phyloP scores from a whole-genome alignment of 306 rosid genomes.

The Ammopiptanthus mongolicus region DNA sequence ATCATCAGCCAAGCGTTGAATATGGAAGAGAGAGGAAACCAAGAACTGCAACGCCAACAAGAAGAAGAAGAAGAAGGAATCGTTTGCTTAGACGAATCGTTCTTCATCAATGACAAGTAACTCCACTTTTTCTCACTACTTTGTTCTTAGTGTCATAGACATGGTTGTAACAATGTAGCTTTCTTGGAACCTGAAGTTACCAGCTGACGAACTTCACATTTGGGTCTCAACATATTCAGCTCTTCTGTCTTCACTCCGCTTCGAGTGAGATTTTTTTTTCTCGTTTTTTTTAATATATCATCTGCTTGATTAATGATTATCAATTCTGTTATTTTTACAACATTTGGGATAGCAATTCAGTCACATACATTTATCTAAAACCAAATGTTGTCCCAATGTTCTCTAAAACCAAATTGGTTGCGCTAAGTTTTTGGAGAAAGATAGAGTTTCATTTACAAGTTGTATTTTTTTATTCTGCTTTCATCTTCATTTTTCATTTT shows the following conservation, averaged over 20 bases:
- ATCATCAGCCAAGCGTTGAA: background rate
- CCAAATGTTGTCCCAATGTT: too few species aligned
- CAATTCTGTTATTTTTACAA: too few species aligned
- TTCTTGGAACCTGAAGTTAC: conserved; percentile 50
- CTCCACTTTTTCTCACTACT: background rate
- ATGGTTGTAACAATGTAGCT: background rate
- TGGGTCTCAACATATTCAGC: conserved; percentile 72
- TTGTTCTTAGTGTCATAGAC: background rate
- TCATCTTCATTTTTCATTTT: background rate
- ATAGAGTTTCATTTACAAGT: background rate
- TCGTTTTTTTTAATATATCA: background rate
- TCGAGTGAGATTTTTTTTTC: conserved; percentile 54
- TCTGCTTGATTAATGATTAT: background rate
- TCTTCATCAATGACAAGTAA: conserved; percentile 76
- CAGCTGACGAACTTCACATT: conserved; percentile 69
- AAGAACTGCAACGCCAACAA: background rate
- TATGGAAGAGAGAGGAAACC: conserved; percentile 23
- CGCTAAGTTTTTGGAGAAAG: background rate
- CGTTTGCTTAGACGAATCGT: conserved; percentile 70
- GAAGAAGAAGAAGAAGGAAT: conserved; percentile 50
- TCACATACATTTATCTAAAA: too few species aligned
- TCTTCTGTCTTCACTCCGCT: conserved; percentile 78
- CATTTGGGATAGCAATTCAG: too few species aligned
- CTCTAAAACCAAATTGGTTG: background rate
- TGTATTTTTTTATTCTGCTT: background rate